Evolutionary conservation across 768 basidiomycete species (phyloP).

Genomic region (Calvatia gigantea): DNA sequence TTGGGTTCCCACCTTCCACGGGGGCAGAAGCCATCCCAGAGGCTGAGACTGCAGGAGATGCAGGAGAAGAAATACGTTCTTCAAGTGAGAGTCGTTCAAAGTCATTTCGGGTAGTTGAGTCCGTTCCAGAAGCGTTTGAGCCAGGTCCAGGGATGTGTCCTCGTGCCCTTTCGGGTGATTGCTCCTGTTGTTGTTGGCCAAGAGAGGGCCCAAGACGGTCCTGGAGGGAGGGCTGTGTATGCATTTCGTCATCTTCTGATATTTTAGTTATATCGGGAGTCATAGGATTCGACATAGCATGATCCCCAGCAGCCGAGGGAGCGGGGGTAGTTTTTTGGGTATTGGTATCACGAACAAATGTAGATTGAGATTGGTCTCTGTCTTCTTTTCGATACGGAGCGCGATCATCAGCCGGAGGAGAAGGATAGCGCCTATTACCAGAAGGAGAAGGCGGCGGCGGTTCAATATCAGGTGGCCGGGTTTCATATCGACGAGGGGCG

Average conservation of each 20-base stretch:
- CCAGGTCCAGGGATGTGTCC: slow-evolving; percentile 3
- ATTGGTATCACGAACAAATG: neutral
- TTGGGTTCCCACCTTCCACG: no score
- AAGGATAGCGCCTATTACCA: neutral
- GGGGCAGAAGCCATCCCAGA: neutral
- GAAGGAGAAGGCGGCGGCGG: neutral
- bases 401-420: neutral
- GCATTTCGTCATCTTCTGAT: neutral
- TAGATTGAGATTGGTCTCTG: neutral
- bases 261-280: neutral
- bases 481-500: slow-evolving; percentile 4
- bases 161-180: neutral
- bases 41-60: neutral
- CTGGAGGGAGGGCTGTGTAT: slow-evolving; percentile 1
- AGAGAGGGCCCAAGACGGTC: slow-evolving; percentile 6
- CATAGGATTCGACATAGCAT: neutral
- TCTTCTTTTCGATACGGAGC: neutral
- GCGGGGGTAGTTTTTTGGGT: neutral
- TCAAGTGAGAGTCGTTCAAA: slow-evolving; percentile 5
- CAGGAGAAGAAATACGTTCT: slow-evolving; percentile 3
- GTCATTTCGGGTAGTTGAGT: neutral
- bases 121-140: neutral
- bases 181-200: slow-evolving; percentile 1
- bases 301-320: neutral
- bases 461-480: slow-evolving; percentile 2